Base-by-base conservation (phyloP, 768 basidiomycete genomes). In the Coprinopsis strossmayeri region DNA sequence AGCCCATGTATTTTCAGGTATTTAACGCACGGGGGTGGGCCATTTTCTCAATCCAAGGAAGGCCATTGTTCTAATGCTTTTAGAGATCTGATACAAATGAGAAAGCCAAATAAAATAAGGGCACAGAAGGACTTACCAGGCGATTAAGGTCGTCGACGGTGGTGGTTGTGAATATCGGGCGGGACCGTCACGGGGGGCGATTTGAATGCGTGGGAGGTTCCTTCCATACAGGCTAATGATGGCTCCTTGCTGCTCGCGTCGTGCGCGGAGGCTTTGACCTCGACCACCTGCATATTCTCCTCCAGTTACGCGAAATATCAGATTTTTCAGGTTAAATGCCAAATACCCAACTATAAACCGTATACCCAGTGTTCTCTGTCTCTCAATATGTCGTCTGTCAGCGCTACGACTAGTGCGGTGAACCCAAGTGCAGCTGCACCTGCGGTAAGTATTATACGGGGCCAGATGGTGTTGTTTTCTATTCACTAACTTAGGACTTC, bases 31-130 rank as follows among this genome's bases (percentile, higher is more conserved):
- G 49, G 86, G 86, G 57, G 83, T 84, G 51, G 84, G 76, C 82
- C 82, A 89, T 70, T 86, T 85, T 68, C 86, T 84, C 56, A 85
- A 71, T 70, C 84, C 85, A 58, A 89, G 69, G 75, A 87, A 84
- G 59, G 79, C 76, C 84, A 87, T 87, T 65, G 55, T 61, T 53
- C 61, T 58, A 40, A 51, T 41, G 17, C 24, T 21, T 57, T 51
- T 49, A 42, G 43, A 38, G 49, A 25, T 53, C 41, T 37, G 41
- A 48, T 34, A 15, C 13, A 42, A 48, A n/a, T 23, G 15, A 18
- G 23, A 0, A 12, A 38, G 49, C 21, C 52, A 40, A n/a, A n/a
- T n/a, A n/a, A n/a, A n/a, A n/a, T n/a, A n/a, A n/a, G 10, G 25
- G 21, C 15, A 18, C 25, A 47, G 28, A 38, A 25, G 28, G 32